These are phyloP conservation scores for Sporisorium exsertum DNA, from an alignment of 1,284 basidiomycete species.

Conservation along the genomic window DNA sequence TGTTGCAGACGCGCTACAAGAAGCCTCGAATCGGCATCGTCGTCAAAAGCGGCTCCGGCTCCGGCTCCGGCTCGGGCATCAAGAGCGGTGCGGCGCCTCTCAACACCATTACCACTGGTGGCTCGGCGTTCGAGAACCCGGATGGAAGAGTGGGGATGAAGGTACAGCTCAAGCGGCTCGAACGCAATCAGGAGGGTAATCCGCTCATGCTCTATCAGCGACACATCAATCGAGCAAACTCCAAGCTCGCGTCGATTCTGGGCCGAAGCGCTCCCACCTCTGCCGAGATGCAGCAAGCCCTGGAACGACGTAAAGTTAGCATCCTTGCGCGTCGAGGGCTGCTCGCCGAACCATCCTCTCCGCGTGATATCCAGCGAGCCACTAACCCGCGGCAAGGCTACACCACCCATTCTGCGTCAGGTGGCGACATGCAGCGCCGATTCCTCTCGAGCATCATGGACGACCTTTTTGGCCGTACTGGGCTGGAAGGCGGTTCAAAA, in stretches of 20 bases:
- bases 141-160: conserved; percentile 39
- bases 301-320: conserved; percentile 33
- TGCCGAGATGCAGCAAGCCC: conserved; percentile 28
- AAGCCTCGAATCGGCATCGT: conserved; percentile 55
- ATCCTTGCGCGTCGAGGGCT: conserved; percentile 30
- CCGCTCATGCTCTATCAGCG: conserved; percentile 56
- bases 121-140: conserved; percentile 16
- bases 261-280: conserved; percentile 25
- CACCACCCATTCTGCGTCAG: conserved; percentile 21
- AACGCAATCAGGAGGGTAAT: conserved; percentile 12
- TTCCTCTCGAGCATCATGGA: conserved; percentile 34
- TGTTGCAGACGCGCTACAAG: conserved; percentile 5
- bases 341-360: not conserved
- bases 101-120: conserved; percentile 26
- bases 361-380: not conserved
- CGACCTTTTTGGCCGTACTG: conserved; percentile 29
- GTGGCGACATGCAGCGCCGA: conserved; percentile 28
- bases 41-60: conserved; percentile 18
- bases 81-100: not conserved
- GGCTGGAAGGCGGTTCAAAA: conserved; percentile 23
- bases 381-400: conserved; percentile 43
- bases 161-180: conserved; percentile 44
- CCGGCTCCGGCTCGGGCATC: not conserved
- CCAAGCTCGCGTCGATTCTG: conserved; percentile 54
- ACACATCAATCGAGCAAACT: conserved; percentile 54